Conservation (phyloP, 2,329 filamentous ascomycete genomes). For the Lachnellula arida region DNA sequence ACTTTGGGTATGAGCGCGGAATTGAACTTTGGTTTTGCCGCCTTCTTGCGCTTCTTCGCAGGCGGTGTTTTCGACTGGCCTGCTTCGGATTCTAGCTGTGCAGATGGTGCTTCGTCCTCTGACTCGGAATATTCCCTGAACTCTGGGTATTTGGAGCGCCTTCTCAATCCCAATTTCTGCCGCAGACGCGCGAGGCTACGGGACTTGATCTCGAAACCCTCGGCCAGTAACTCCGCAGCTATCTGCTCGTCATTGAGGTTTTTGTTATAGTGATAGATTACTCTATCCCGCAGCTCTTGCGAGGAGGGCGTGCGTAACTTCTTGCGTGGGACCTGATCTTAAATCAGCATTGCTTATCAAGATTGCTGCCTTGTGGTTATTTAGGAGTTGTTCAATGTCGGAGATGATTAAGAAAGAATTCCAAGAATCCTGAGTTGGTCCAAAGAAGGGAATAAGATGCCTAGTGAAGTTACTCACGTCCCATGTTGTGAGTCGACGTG, state of each 20-base stretch:
- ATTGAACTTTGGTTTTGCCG: constrained; percentile 17
- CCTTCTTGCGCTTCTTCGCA: constrained; percentile 17
- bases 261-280: constrained; percentile 27
- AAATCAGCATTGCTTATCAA: too few relatives aligned
- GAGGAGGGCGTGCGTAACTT: constrained; percentile 21
- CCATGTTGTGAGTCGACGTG: constrained; percentile 26
- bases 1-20: constrained; percentile 43
- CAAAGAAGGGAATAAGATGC: too few relatives aligned
- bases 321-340: constrained; percentile 15
- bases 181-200: constrained; percentile 25
- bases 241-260: constrained; percentile 31
- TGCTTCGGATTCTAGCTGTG: constrained; percentile 6
- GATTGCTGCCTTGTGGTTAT: too few relatives aligned
- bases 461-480: constrained; percentile 7
- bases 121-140: constrained; percentile 27
- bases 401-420: too few relatives aligned
- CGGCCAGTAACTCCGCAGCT: constrained; percentile 17
- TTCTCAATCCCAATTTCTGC: constrained; percentile 28
- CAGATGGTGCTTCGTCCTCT: constrained; percentile 10
- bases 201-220: constrained; percentile 27
- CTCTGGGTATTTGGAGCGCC: constrained; percentile 27
- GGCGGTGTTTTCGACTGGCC: constrained; percentile 4
- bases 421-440: too few relatives aligned
- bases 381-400: too few relatives aligned
- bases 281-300: constrained; percentile 23